These are phyloP conservation scores for Aureobasidium sp. DNA, from an alignment of 2,329 filamentous ascomycete genomes.

Conservation along the genomic window DNA sequence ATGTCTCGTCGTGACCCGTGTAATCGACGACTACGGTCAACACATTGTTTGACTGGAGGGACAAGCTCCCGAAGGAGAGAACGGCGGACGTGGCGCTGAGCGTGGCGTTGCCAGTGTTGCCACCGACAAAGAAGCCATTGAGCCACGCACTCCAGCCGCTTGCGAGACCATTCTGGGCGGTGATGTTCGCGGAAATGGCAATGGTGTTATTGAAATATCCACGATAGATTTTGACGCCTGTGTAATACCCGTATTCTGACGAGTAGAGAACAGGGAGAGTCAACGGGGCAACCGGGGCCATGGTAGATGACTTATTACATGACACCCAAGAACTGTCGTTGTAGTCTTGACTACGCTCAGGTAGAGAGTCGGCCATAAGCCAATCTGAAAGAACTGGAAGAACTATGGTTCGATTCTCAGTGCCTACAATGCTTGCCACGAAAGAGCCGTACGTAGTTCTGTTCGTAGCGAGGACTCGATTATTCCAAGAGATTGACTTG, in stretches of 20 bases:
- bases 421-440: no score
- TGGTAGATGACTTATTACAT: conserved; percentile 31
- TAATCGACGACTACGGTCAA: conserved; percentile 53
- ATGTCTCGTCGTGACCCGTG: conserved; percentile 52
- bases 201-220: conserved; percentile 34
- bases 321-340: conserved; percentile 40
- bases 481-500: conserved; percentile 33
- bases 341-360: conserved; percentile 42
- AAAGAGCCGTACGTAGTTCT: no score
- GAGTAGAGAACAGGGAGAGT: conserved; percentile 36
- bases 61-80: no score
- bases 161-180: conserved; percentile 49
- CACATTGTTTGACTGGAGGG: no score
- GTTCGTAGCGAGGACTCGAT: conserved; percentile 27
- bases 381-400: conserved; percentile 40
- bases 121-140: conserved; percentile 50
- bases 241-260: conserved; percentile 37
- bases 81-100: no score
- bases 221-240: conserved; percentile 36
- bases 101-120: conserved; percentile 47
- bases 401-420: no score
- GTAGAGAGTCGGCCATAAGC: conserved; percentile 43
- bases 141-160: conserved; percentile 54
- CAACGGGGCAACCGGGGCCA: conserved; percentile 30
- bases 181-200: conserved; percentile 35